These are phyloP conservation scores for Spergularia marina DNA, from an alignment of 148 eudicot species.

Conservation along the genomic window DNA sequence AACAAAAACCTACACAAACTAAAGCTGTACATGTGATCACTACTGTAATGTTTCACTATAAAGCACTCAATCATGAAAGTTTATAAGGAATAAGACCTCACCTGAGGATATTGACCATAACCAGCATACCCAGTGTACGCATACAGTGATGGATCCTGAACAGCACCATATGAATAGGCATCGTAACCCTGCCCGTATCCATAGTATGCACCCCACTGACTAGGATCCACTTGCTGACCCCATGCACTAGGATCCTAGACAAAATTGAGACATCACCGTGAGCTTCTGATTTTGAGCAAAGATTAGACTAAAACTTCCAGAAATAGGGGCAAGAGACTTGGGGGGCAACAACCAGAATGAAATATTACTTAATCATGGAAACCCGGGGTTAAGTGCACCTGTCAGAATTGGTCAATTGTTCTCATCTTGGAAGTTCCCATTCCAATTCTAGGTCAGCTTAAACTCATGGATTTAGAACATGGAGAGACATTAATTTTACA, in stretches of 20 bases:
- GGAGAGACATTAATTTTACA: background rate
- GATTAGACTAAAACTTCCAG: background rate
- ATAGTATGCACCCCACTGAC: conserved; percentile 85
- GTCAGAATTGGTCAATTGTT: too few species aligned
- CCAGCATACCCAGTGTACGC: conserved; percentile 88
- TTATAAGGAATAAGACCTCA: conserved; percentile 19
- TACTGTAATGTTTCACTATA: background rate
- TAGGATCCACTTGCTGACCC: conserved; percentile 87
- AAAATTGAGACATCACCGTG: conserved; percentile 8
- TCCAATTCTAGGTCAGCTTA: background rate
- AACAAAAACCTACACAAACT: background rate
- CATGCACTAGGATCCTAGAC: conserved; percentile 66
- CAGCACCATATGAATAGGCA: conserved; percentile 78
- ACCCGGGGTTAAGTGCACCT: too few species aligned
- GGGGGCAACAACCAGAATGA: too few species aligned
- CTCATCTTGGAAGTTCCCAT: too few species aligned
- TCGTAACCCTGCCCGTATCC: conserved; percentile 97
- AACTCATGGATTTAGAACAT: background rate
- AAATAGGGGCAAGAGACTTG: too few species aligned
- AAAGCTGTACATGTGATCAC: background rate
- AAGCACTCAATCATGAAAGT: background rate
- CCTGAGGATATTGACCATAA: conserved; percentile 87
- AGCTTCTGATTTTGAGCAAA: conserved; percentile 10
- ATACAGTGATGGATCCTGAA: conserved; percentile 84
- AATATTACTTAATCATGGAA: too few species aligned